phyloP scores from a whole-genome alignment of 1,139 yeast species.

The Saccharomycopsis crataegensis region DNA sequence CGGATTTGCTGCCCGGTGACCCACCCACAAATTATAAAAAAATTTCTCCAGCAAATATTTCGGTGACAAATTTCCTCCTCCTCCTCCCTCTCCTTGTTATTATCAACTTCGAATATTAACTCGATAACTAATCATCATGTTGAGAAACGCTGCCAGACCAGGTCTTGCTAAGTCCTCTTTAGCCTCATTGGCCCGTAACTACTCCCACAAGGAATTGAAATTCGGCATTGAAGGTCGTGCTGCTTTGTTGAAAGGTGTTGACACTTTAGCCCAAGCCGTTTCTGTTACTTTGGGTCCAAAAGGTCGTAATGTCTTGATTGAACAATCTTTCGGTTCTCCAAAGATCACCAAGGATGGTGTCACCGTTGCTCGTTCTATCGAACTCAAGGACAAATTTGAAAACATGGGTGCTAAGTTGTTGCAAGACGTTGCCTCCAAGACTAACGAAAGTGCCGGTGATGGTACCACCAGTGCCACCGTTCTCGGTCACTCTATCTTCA shows the following conservation, averaged over 20 bases:
- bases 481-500: conserved; percentile 92
- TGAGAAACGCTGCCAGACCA: conserved; percentile 19
- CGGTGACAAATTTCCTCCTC: too few species aligned
- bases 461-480: conserved; percentile 99
- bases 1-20: too few species aligned
- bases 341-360: conserved; percentile 99
- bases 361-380: conserved; percentile 88
- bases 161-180: conserved; percentile 1
- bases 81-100: too few species aligned
- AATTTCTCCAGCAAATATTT: too few species aligned
- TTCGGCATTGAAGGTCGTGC: conserved; percentile 99
- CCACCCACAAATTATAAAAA: too few species aligned
- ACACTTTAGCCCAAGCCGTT: conserved; percentile 93
- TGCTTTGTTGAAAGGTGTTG: conserved; percentile 91
- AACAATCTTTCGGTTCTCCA: conserved; percentile 95
- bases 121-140: conserved; percentile 5
- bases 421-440: conserved; percentile 97
- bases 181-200: conserved; percentile 12
- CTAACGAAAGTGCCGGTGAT: conserved; percentile 98
- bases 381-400: conserved; percentile 87
- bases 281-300: conserved; percentile 97
- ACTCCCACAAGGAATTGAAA: conserved; percentile 80
- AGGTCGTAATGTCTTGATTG: conserved; percentile 96
- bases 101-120: too few species aligned
- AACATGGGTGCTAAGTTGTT: conserved; percentile 93